Base-by-base conservation (phyloP, 129 eudicot species). In the Chrysanthemum makinoi region DNA sequence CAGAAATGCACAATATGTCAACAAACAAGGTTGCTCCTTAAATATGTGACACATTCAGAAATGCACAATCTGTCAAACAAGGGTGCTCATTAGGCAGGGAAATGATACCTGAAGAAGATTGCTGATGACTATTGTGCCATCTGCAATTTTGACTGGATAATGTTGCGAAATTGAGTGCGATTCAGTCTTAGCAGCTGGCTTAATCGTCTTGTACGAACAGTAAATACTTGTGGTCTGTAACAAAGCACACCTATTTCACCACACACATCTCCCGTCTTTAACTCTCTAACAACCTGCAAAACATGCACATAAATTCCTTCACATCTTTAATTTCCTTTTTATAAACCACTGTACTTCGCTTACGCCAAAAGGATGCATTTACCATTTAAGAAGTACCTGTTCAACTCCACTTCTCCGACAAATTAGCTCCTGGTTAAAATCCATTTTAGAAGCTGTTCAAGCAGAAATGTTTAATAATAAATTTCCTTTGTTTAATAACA, bases 241-340 rank as follows among this genome's bases (percentile, higher is more conserved):
- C 95, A 85, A 44, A 88, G 91, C 63, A 85, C 85, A 15, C 91
- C 91, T 63, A 86, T 79, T 79, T 88, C 96, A 58, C 96, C 96
- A 28, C 83, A 88, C n/a, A 83, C 80, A 57, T 81, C 91, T 18
- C 96, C 96, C 3, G 84, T 30, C 80, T 79, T 81, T 51, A 76
- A 73, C 63, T 88, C 90, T 46, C 83, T 80, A 47, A 85, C 75
- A 66, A 68, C 77, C 95, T 88, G 79, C 66, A 72, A 39, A 49
- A 18, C 69, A 72, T 51, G 49, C 49, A 69, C 67, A 70, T 18
- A 30, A 14, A 46, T 14, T 76, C 44, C 16, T 24, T 59, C 47
- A 18, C 44, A 44, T 69, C 62, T 51, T 49, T 2, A 53, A 11
- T 54, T 48, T n/a, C 20, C 66, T 75, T 66, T 52, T 65, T 22